Evolutionary conservation across 2,329 filamentous ascomycete genomes (phyloP), one percentile per base, ranked within the genome.

Genomic region (Phialophora verrucosa): DNA sequence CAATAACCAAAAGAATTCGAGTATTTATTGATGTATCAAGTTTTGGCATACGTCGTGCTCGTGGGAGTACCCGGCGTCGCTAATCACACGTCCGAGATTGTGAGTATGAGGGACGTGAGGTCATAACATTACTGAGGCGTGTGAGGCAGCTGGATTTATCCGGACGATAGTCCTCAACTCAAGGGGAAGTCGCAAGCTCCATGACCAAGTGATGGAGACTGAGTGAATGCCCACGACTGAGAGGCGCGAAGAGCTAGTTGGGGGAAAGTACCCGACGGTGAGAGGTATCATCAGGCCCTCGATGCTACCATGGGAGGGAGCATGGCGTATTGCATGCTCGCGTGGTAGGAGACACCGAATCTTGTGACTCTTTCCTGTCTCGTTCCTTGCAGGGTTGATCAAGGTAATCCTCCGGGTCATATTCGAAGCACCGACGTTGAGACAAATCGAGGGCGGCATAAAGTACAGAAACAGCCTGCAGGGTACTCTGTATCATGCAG

Each of bases 331-430:
- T n/a, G 38, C 38, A 7, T 17, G 14, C 17, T n/a, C 38, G 17
- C 38, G 38, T 44, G 38, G 38, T 44, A 44, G 38, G 2, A 44
- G 27, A 53, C 4, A 53, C 32, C 31, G 35, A 27, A 62, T 49
- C 60, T 44, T 56, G 60, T 56, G 60, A 62, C 49, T 31, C 14
- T 4, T 56, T 20, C 50, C 17, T 32, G n/a, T 14, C 50, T 53
- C 32, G 20, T 61, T 12, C 29, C 20, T 53, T 20, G 12, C 47
- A 53, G 59, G 27, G 59, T 38, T 42, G 59, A 54, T 61, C 60
- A 62, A 62, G 60, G 51, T 47, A 62, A 62, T 62, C 55, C 60
- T 62, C 60, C 60, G 60, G 51, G 35, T 44, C 49, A 27, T 38
- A n/a, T 31, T 50, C 27, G 57, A 35, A n/a, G 56, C 56, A 59